Percentiles rank a stretch among this genome's conserved stretches.
Evolutionary conservation across 2,329 filamentous ascomycete genomes (phyloP).

Genomic region (Fusarium chuoi): DNA sequence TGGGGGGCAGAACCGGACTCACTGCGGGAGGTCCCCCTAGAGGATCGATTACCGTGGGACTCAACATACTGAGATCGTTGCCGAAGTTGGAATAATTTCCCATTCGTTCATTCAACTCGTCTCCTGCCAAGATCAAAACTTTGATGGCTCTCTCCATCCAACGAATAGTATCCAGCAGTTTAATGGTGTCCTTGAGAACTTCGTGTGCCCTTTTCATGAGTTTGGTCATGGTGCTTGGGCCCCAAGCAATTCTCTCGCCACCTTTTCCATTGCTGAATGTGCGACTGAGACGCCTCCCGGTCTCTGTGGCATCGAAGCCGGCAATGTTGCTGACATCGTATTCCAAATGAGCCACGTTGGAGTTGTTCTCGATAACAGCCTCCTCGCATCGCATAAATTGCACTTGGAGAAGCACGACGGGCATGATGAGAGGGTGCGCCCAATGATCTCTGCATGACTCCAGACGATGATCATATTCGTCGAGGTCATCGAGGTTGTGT

Average conservation of each 20-base stretch:
- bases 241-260: slow-evolving; percentile 43
- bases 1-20: slow-evolving; percentile 42
- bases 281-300: slow-evolving; percentile 37
- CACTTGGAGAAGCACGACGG: slow-evolving; percentile 59
- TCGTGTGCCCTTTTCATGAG: slow-evolving; percentile 61
- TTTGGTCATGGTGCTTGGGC: slow-evolving; percentile 57
- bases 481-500: slow-evolving; percentile 55
- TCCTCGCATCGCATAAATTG: slow-evolving; percentile 58
- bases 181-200: slow-evolving; percentile 57
- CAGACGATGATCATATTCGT: slow-evolving; percentile 58
- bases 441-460: slow-evolving; percentile 57
- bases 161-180: slow-evolving; percentile 57
- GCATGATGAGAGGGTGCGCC: slow-evolving; percentile 58
- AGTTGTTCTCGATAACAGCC: slow-evolving; percentile 56
- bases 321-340: slow-evolving; percentile 56
- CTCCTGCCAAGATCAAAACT: slow-evolving; percentile 55
- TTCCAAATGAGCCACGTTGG: slow-evolving; percentile 55
- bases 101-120: slow-evolving; percentile 52
- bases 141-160: slow-evolving; percentile 61
- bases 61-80: slow-evolving; percentile 43
- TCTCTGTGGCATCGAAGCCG: slow-evolving; percentile 50
- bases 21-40: slow-evolving; percentile 40
- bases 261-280: slow-evolving; percentile 41
- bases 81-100: slow-evolving; percentile 34
- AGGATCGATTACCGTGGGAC: slow-evolving; percentile 35